A percentile compares a stretch with the other conserved stretches of the same genome.
Conservation (phyloP, 2,329 filamentous ascomycete genomes). For the Fusarium sp. region DNA sequence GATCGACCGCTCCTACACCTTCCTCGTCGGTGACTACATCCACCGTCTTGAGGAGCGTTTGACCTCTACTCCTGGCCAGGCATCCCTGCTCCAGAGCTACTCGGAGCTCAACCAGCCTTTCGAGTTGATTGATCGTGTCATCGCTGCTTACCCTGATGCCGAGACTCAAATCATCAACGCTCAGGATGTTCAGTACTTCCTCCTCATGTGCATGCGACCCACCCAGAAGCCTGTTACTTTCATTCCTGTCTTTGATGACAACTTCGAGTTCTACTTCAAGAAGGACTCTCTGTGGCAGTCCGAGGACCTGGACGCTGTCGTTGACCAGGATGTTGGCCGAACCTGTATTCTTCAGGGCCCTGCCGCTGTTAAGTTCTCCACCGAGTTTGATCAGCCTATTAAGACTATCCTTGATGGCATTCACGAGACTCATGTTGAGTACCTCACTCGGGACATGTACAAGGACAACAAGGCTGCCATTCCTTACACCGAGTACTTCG, state of each 20-base stretch:
- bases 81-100: slow-evolving; percentile 90
- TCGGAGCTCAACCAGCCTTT: slow-evolving; percentile 88
- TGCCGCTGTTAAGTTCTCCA: slow-evolving; percentile 91
- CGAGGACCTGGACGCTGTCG: slow-evolving; percentile 95
- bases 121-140: slow-evolving; percentile 80
- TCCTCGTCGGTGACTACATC: slow-evolving; percentile 93
- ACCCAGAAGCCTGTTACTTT: slow-evolving; percentile 98
- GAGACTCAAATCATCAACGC: slow-evolving; percentile 95
- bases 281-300: slow-evolving; percentile 99
- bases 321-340: slow-evolving; percentile 93
- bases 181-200: slow-evolving; percentile 97
- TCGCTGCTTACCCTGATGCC: slow-evolving; percentile 87
- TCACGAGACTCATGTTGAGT: slow-evolving; percentile 87
- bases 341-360: slow-evolving; percentile 97
- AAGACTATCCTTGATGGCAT: slow-evolving; percentile 94
- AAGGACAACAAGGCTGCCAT: slow-evolving; percentile 78
- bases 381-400: slow-evolving; percentile 89
- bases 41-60: slow-evolving; percentile 97
- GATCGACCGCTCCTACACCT: slow-evolving; percentile 88
- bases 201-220: slow-evolving; percentile 90
- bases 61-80: slow-evolving; percentile 76
- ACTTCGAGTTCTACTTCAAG: slow-evolving; percentile 99
- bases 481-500: slow-evolving; percentile 93
- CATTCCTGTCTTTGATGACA: slow-evolving; percentile 93
- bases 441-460: slow-evolving; percentile 85